Base-by-base conservation (phyloP, 768 basidiomycete genomes). In the Clitopilus hobsonii region DNA sequence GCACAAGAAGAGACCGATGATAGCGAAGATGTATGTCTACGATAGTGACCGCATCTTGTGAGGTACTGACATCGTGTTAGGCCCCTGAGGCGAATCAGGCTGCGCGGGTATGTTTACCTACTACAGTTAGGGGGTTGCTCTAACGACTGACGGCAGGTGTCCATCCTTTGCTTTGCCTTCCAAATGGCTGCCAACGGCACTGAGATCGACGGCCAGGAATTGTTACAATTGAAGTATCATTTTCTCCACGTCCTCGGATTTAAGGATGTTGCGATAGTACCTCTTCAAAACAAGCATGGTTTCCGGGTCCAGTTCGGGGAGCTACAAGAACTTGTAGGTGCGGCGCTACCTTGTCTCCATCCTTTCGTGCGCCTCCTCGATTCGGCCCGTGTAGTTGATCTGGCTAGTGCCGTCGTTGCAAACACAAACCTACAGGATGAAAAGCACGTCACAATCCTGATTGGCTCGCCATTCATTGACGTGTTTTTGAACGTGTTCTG, bases 151-250 rank as follows among this genome's bases (percentile, higher is more conserved):
- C 25, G 38, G 29, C 56, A 89, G 87, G 74, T 75, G 49, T 80
- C 83, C 1, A 62, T 85, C 20, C 57, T 88, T 23, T 68, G 79
- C 13, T 73, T 91, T 14, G 77, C 81, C 56, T 68, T 91, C 49
- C 78, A 82, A 51, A 85, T 89, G 82, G 73, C 91, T 27, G 74
- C 83, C 8, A 83, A 85, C 55, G 87, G 87, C 6, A 73, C 86
- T 45, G 52, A 68, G 14, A 75, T 85, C 49, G 83, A 84, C 54
- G 53, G 74, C 6, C 69, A 74, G 48, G 74, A 76, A 16, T 68
- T 87, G 6, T 70, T 88, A 59, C 83, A 80, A 61, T 67, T 91
- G 63, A 91, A 91, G 64, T 74, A 74, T 16, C 73, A 78, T 55
- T 62, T 83, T 51, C 69, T 79, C 18, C 71, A 71, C 48, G 62